phyloP scores from a whole-genome alignment of 441 rosid genomes.

The Rhodomyrtus psidioides region DNA sequence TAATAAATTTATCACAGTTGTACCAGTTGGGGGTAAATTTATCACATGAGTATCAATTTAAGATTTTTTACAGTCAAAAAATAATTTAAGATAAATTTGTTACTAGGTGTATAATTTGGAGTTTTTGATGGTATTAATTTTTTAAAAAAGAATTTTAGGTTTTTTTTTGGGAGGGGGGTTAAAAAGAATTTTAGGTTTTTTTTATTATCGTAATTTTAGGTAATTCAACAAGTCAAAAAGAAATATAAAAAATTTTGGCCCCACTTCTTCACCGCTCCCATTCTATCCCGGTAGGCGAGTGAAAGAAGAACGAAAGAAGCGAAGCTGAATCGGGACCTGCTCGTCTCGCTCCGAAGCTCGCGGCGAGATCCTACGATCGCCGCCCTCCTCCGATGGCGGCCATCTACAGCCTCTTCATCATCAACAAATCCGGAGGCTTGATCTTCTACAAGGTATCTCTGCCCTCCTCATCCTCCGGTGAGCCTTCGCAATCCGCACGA shows the following conservation, averaged over 20 bases:
- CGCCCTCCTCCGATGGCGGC: constrained; percentile 42
- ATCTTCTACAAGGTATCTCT: constrained; percentile 71
- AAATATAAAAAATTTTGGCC: not conserved
- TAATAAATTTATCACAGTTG: too few relatives aligned
- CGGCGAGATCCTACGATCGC: not conserved
- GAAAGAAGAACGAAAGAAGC: not conserved
- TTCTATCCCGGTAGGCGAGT: not conserved
- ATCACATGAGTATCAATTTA: too few relatives aligned
- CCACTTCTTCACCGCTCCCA: not conserved
- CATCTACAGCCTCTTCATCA: constrained; percentile 76
- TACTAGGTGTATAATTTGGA: too few relatives aligned
- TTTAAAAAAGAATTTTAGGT: too few relatives aligned
- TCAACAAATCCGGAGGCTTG: constrained; percentile 89
- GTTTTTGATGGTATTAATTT: too few relatives aligned
- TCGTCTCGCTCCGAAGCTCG: not conserved
- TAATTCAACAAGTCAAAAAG: too few relatives aligned
- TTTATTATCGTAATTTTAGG: too few relatives aligned
- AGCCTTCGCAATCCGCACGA: not conserved
- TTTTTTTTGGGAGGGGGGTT: too few relatives aligned
- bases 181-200: too few relatives aligned
- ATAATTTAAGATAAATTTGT: too few relatives aligned
- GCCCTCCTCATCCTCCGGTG: not conserved
- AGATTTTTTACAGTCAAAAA: too few relatives aligned
- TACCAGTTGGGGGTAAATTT: too few relatives aligned
- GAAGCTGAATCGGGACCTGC: not conserved